Conservation (phyloP, 2,329 filamentous ascomycete species). For the Neobulgaria alba region DNA sequence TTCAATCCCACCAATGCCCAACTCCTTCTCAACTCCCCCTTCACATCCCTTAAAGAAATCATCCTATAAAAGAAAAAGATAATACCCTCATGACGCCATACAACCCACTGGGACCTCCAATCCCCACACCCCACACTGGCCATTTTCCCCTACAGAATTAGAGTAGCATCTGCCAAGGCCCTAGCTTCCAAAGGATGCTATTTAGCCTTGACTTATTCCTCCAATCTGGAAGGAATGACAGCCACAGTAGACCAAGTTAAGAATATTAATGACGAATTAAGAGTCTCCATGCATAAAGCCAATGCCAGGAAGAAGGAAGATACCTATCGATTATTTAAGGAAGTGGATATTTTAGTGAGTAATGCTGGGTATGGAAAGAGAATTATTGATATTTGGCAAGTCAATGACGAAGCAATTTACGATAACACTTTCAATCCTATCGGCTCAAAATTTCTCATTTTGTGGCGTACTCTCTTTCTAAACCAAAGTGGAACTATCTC, state of each 20-base stretch:
- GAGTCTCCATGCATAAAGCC: conserved; percentile 46
- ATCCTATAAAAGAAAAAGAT: too few species aligned
- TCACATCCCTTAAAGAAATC: too few species aligned
- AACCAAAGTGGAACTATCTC: too few species aligned
- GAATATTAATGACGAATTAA: conserved; percentile 24
- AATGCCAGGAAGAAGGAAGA: conserved; percentile 47
- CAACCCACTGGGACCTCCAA: too few species aligned
- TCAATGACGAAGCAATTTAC: too few species aligned
- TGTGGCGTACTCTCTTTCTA: too few species aligned
- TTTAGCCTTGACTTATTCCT: conserved; percentile 51
- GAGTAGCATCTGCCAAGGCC: conserved; percentile 46
- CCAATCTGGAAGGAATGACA: conserved; percentile 35
- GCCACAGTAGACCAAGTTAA: conserved; percentile 36
- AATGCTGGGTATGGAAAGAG: conserved; percentile 60
- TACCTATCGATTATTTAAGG: conserved; percentile 44
- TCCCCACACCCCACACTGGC: too few species aligned
- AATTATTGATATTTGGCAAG: conserved; percentile 30
- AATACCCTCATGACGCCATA: too few species aligned
- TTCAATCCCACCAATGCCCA: too few species aligned
- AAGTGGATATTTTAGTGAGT: conserved; percentile 54
- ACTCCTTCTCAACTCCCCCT: too few species aligned
- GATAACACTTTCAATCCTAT: too few species aligned
- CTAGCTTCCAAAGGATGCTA: conserved; percentile 43
- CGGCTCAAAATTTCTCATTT: too few species aligned
- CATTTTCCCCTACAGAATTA: conserved; percentile 47